These are phyloP conservation scores for Galeopsis tetrahit DNA, from an alignment of 257 asterid genomes.

Conservation along the genomic window DNA sequence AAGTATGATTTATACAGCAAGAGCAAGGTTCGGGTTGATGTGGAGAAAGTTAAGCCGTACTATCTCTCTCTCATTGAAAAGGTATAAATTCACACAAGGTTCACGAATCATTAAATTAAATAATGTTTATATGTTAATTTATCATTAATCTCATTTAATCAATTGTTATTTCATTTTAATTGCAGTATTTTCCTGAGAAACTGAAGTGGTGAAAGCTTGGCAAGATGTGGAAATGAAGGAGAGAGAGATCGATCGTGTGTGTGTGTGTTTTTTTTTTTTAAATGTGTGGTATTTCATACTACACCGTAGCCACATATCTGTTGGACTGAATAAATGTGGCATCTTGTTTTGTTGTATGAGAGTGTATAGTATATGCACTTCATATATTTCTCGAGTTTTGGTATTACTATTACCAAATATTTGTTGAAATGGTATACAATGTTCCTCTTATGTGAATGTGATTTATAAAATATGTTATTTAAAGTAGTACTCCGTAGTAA, in stretches of 20 bases:
- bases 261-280: neutral
- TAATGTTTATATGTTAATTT: neutral
- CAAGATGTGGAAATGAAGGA: neutral
- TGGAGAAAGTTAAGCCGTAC: slow-evolving; percentile 76
- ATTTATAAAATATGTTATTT: too few relatives aligned
- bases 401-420: too few relatives aligned
- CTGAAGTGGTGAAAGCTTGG: slow-evolving; percentile 27
- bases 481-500: too few relatives aligned
- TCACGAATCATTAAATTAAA: neutral
- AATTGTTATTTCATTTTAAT: neutral
- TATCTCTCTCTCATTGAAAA: slow-evolving; percentile 75
- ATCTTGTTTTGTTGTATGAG: too few relatives aligned
- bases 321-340: too few relatives aligned
- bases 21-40: slow-evolving; percentile 69
- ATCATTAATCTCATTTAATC: neutral
- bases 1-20: slow-evolving; percentile 85
- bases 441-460: too few relatives aligned
- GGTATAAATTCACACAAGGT: slow-evolving; percentile 35
- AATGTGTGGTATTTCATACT: too few relatives aligned
- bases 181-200: slow-evolving; percentile 32
- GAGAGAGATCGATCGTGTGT: neutral
- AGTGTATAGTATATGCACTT: too few relatives aligned
- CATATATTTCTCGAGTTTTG: too few relatives aligned
- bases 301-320: too few relatives aligned
- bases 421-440: too few relatives aligned